phyloP scores from a whole-genome alignment of 345 rosid species.

The Trapa bicornis region DNA sequence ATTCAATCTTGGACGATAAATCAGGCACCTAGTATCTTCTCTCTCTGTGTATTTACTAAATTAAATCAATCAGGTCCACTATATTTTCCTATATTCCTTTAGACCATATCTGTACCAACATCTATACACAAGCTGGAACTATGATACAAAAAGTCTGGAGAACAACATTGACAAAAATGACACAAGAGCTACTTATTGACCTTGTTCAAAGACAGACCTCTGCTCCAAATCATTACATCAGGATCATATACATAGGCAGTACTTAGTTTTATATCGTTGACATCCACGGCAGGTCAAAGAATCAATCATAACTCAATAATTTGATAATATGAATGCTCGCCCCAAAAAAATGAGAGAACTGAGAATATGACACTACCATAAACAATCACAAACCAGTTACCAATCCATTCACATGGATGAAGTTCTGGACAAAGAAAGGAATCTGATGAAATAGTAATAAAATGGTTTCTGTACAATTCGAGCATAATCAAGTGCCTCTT shows the following conservation, averaged over 20 bases:
- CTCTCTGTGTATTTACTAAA: neutral
- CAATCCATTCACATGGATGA: neutral
- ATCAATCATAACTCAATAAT: too few species aligned
- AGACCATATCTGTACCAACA: neutral
- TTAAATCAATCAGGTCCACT: neutral
- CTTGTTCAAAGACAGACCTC: too few species aligned
- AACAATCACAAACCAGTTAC: neutral
- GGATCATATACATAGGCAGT: too few species aligned
- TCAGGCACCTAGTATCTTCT: neutral
- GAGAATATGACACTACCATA: neutral
- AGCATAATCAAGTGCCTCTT: neutral
- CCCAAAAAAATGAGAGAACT: too few species aligned
- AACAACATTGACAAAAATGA: too few species aligned
- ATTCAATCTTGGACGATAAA: neutral
- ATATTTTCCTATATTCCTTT: neutral
- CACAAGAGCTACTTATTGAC: too few species aligned
- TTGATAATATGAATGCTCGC: too few species aligned
- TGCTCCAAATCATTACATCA: too few species aligned
- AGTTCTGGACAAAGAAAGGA: neutral
- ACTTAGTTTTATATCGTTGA: too few species aligned
- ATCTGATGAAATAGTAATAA: neutral
- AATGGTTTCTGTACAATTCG: neutral
- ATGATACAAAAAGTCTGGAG: too few species aligned
- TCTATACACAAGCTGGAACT: neutral
- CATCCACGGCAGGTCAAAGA: too few species aligned